Base-by-base conservation (phyloP, 2,329 filamentous ascomycete species). In the Fusarium proliferatum region DNA sequence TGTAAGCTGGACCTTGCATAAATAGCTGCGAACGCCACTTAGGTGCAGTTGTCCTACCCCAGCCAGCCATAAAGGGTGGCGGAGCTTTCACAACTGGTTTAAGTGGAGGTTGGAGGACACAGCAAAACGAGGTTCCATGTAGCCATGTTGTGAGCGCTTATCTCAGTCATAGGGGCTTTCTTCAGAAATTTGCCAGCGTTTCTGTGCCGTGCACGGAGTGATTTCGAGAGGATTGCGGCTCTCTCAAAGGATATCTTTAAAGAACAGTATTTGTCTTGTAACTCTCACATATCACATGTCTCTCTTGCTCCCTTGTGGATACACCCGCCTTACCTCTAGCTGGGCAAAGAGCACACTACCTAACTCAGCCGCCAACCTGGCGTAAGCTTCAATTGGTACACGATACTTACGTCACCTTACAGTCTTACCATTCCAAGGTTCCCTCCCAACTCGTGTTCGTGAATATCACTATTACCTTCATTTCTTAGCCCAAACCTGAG, bases 371-470 rank as follows among this genome's bases (percentile, higher is more conserved):
- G 58, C 64, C 59, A 74, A 72, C 58, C 46, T 59, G 16, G 38
- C 62, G 62, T 48, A 61, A 63, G 65, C 57, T 63, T 34, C 46
- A 52, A 41, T 36, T 53, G 42, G 42, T 34, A 12, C 30, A 52
- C 30, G 43, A 52, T 48, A 59, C 69, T 56, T 66, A 71, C 71
- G 65, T 68, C 65, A 68, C 65, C 48, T 39, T 28, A 28, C 48
- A 43, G 38, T 51, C 42, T 69, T 56, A 61, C 46, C 72, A 74
- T 74, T 69, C 72, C 72, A 74, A 38, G 52, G 39, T 49, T 49
- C 30, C 57, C 55, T 49, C 30, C 57, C 55, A n/a, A n/a, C 41
- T n/a, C 21, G 23, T 58, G 51, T 56, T 72, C 60, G 56, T 64
- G 63, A 59, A 64, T 59, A 61, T 62, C 51, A 66, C 56, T 49